phyloP scores from a whole-genome alignment of 2,329 filamentous ascomycete species.

The Cytospora piceicola region DNA sequence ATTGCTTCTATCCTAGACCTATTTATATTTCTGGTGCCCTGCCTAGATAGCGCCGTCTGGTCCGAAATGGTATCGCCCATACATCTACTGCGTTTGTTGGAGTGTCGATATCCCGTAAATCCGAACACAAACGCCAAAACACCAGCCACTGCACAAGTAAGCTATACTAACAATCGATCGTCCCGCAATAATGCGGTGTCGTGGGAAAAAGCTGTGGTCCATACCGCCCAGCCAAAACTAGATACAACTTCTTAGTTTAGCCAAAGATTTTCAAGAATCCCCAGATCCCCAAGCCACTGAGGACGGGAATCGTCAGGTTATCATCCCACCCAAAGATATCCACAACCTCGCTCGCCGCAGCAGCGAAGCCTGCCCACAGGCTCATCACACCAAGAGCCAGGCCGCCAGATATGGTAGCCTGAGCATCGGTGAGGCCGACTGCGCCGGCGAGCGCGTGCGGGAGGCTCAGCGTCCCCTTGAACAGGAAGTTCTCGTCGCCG shows the following conservation, averaged over 20 bases:
- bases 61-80: neutral
- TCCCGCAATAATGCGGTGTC: neutral
- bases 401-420: constrained; percentile 68
- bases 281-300: constrained; percentile 88
- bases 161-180: neutral
- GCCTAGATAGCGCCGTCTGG: neutral
- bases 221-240: neutral
- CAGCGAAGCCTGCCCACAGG: constrained; percentile 84
- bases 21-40: neutral
- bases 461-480: constrained; percentile 74
- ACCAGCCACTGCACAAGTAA: neutral
- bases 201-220: neutral
- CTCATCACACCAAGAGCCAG: constrained; percentile 80
- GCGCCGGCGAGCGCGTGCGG: constrained; percentile 61
- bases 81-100: neutral
- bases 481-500: constrained; percentile 79
- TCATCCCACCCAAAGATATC: constrained; percentile 96
- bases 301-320: constrained; percentile 92
- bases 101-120: neutral
- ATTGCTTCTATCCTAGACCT: neutral
- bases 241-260: constrained; percentile 39
- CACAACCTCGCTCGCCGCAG: constrained; percentile 85
- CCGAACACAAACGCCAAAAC: neutral
- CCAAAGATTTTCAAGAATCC: constrained; percentile 89
- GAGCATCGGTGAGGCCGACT: constrained; percentile 62